Base-by-base conservation (phyloP, 352 stramenopile genomes). In the Phytophthora colocasiae region DNA sequence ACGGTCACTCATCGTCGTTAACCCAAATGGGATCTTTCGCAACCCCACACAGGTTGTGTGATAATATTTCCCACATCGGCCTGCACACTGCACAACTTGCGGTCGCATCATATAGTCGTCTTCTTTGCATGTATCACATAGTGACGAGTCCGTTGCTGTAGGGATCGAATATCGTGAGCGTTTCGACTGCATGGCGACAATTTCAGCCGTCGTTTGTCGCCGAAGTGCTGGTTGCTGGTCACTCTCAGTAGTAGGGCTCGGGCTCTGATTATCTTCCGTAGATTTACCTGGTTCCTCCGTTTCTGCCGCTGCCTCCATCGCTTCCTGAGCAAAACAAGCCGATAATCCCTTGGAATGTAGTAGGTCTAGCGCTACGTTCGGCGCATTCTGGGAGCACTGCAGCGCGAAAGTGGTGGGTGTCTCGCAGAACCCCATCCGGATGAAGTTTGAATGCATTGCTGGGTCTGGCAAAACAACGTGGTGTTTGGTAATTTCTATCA, bases 91-190 rank as follows among this genome's bases (percentile, higher is more conserved):
- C 0, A 95, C 82, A 44, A 95, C 65, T 58, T 95, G 87, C 4
- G 87, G 73, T 1, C 87, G 80, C 73, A 88, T 90, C 80, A 93
- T 88, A 63, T 91, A 93, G 72, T 95, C 87, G 31, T 95, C 87
- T 45, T 93, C 83, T 11, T 86, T 84, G 71, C 87, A 95, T 1
- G 75, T 66, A 15, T 63, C 44, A 56, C 87, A 95, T 11, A 85
- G 22, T 10, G 66, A 74, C 17, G 66, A 60, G 34, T 81, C 64
- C 4, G 58, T 39, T 1, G 61, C 47, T 1, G 78, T 78, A 8
- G 78, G 65, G 5, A 62, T 81, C 9, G 80, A 77, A 44, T 91
- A 89, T 2, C 73, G 71, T 12, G 63, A 81, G 3, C 82, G 66
- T 43, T 90, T 76, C 5, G 85, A 92, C 53, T 93, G 85, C 66